phyloP scores from a whole-genome alignment of 2,329 filamentous ascomycete species.

The Xylaria arbuscula region DNA sequence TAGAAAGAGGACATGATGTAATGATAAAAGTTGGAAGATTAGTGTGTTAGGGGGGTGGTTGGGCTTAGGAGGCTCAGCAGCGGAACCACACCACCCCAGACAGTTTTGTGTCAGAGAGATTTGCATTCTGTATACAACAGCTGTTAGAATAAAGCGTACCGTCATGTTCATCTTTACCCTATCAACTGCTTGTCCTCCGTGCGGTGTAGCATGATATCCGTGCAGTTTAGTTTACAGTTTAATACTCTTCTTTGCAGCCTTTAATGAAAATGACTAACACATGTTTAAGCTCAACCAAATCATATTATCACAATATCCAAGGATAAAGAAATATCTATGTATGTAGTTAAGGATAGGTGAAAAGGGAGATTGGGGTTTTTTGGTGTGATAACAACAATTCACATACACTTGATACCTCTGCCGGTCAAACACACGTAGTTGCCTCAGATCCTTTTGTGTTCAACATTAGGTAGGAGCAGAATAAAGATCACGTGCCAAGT shows the following conservation, averaged over 20 bases:
- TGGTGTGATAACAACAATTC: background rate
- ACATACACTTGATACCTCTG: background rate
- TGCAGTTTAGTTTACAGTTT: background rate
- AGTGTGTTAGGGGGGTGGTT: background rate
- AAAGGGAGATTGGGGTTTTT: too few relatives aligned
- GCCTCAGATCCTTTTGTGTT: background rate
- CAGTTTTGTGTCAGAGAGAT: background rate
- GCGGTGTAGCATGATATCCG: background rate
- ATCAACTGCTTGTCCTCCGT: too few relatives aligned
- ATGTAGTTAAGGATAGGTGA: too few relatives aligned
- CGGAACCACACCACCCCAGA: background rate
- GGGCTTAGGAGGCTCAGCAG: background rate
- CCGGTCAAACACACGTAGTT: background rate
- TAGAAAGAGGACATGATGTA: background rate
- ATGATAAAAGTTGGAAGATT: background rate
- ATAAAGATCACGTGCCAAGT: background rate
- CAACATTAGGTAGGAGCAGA: background rate
- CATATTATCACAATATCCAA: too few relatives aligned
- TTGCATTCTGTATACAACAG: background rate
- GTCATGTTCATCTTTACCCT: background rate
- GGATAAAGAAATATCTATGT: too few relatives aligned
- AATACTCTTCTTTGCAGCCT: too few relatives aligned
- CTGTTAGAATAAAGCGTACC: background rate
- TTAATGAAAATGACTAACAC: too few relatives aligned
- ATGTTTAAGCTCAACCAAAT: too few relatives aligned